These are phyloP conservation scores for Pseudoscleropodium purum DNA, from an alignment of 225 moss, liverwort and hornwort species.

Conservation along the genomic window DNA sequence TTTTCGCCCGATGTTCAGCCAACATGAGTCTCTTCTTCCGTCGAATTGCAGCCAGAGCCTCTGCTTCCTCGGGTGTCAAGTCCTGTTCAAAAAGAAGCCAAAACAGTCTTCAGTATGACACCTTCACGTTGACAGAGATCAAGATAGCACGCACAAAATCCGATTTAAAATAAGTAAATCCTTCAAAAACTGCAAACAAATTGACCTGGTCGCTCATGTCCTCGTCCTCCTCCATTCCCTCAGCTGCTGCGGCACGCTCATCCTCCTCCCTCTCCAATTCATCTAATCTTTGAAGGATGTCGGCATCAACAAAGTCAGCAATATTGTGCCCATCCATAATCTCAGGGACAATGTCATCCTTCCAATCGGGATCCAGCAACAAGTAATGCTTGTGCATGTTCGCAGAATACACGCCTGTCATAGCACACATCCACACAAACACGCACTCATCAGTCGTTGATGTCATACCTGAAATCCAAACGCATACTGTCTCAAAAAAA, in stretches of 20 bases:
- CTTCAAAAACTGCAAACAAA: neutral
- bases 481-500: neutral
- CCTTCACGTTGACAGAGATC: neutral
- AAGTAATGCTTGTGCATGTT: slow-evolving; percentile 90
- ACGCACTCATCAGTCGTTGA: neutral
- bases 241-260: slow-evolving; percentile 38
- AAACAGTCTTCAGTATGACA: neutral
- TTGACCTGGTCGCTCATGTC: slow-evolving; percentile 80
- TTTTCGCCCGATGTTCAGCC: slow-evolving; percentile 79
- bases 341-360: slow-evolving; percentile 91
- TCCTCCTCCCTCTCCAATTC: slow-evolving; percentile 94
- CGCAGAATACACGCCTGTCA: slow-evolving; percentile 78
- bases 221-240: slow-evolving; percentile 54
- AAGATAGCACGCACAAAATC: neutral
- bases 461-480: neutral
- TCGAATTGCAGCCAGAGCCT: slow-evolving; percentile 82
- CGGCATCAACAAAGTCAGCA: slow-evolving; percentile 86
- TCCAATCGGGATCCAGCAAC: slow-evolving; percentile 81
- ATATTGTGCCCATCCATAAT: slow-evolving; percentile 91
- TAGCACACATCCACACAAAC: neutral
- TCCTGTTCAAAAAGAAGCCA: slow-evolving; percentile 21
- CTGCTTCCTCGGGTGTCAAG: slow-evolving; percentile 60
- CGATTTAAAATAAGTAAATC: neutral
- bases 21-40: slow-evolving; percentile 85
- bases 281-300: slow-evolving; percentile 73